Evolutionary conservation across 306 rosid species (phyloP).

Genomic region (Ceratonia siliqua): DNA sequence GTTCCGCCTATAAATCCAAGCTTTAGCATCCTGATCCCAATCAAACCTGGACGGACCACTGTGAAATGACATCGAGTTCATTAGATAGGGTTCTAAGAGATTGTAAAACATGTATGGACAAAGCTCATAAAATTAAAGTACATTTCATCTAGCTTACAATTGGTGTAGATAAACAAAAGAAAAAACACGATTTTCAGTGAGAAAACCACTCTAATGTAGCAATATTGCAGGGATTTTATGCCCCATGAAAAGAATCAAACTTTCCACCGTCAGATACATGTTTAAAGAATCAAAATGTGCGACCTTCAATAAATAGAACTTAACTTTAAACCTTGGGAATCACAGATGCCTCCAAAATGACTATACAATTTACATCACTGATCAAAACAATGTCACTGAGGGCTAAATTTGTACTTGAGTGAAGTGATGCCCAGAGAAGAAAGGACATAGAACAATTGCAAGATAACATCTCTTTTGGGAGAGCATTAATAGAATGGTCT

Average conservation of each 20-base stretch:
- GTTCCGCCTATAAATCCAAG: slow-evolving; percentile 85
- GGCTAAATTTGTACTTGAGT: background rate
- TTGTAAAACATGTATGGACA: background rate
- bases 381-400: slow-evolving; percentile 2
- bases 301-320: slow-evolving; percentile 14
- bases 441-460: background rate
- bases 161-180: background rate
- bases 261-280: background rate
- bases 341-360: slow-evolving; percentile 14
- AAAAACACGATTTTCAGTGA: background rate
- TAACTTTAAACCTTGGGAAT: background rate
- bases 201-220: background rate
- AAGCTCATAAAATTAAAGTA: background rate
- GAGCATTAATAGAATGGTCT: background rate
- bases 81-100: slow-evolving; percentile 1
- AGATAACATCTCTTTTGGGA: background rate
- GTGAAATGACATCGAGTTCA: slow-evolving; percentile 34
- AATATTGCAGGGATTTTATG: background rate
- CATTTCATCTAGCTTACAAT: slow-evolving; percentile 5
- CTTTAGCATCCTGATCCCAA: slow-evolving; percentile 68
- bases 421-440: background rate
- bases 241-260: background rate
- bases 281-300: background rate
- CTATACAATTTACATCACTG: background rate
- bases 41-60: slow-evolving; percentile 92